Percentiles rank a stretch among this genome's conserved stretches.
These are phyloP conservation scores for Panicum miliaceum DNA, from an alignment of 176 grass and related monocot genomes.

Conservation along the genomic window DNA sequence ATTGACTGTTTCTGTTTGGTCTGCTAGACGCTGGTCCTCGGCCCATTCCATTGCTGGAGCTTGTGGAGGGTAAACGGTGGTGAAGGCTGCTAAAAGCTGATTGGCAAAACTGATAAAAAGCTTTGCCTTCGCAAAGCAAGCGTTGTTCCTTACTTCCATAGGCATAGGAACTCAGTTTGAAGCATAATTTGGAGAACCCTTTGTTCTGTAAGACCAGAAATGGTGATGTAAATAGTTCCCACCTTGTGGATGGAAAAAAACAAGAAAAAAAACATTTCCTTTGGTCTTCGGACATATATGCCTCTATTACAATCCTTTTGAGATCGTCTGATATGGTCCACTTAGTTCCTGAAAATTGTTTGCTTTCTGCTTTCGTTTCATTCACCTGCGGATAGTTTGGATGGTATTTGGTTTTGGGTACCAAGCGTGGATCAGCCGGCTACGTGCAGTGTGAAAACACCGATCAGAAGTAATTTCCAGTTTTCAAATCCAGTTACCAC, in stretches of 20 bases:
- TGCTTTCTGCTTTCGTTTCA: background rate
- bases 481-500: too few relatives aligned
- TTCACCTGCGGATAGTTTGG: background rate
- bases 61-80: background rate
- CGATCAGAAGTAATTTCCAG: too few relatives aligned
- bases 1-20: slow-evolving; percentile 6
- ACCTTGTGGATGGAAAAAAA: background rate
- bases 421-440: too few relatives aligned
- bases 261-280: background rate
- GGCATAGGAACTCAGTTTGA: slow-evolving; percentile 25
- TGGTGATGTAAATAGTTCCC: slow-evolving; percentile 25
- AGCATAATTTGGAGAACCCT: background rate
- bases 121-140: background rate
- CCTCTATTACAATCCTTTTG: too few relatives aligned
- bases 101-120: slow-evolving; percentile 24
- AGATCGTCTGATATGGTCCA: background rate
- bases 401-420: background rate
- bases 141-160: slow-evolving; percentile 38
- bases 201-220: slow-evolving; percentile 1
- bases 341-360: background rate
- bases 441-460: too few relatives aligned
- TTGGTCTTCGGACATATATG: background rate
- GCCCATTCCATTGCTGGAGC: background rate
- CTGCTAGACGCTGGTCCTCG: background rate
- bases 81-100: slow-evolving; percentile 7